phyloP scores from a whole-genome alignment of 768 basidiomycete genomes.

The Leccinum disarticulatum region DNA sequence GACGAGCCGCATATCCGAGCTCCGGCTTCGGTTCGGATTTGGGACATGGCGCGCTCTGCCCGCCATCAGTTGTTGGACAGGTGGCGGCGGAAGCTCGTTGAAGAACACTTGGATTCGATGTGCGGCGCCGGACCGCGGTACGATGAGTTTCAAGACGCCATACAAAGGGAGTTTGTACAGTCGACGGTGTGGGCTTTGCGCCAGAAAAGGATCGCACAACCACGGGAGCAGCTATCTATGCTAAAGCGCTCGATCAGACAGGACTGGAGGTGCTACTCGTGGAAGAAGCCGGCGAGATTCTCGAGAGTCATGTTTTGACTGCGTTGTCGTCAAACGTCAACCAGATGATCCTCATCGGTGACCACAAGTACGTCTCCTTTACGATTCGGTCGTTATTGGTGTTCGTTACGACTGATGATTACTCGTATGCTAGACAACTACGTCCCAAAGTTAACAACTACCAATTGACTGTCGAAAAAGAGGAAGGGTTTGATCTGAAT shows the following conservation, averaged over 20 bases:
- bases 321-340: constrained; percentile 46
- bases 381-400: not conserved
- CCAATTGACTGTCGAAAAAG: constrained; percentile 63
- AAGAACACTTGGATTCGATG: constrained; percentile 34
- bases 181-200: constrained; percentile 35
- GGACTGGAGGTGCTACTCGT: constrained; percentile 55
- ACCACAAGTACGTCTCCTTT: constrained; percentile 53
- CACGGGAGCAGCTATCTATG: constrained; percentile 64
- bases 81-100: constrained; percentile 38
- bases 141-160: constrained; percentile 34
- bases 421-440: constrained; percentile 46
- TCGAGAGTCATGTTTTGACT: constrained; percentile 66
- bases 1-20: constrained; percentile 24
- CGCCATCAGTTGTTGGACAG: constrained; percentile 28
- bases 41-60: constrained; percentile 34
- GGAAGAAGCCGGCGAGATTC: constrained; percentile 71
- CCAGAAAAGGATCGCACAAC: constrained; percentile 61
- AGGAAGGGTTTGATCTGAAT: constrained; percentile 66
- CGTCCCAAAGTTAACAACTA: constrained; percentile 74
- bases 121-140: constrained; percentile 32
- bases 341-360: constrained; percentile 66
- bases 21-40: constrained; percentile 33
- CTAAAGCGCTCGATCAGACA: constrained; percentile 41
- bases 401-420: not conserved
- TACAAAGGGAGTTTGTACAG: constrained; percentile 37